These are phyloP conservation scores for Raffaelea deltoideospora DNA, from an alignment of 2,329 filamentous ascomycete species.

Conservation along the genomic window DNA sequence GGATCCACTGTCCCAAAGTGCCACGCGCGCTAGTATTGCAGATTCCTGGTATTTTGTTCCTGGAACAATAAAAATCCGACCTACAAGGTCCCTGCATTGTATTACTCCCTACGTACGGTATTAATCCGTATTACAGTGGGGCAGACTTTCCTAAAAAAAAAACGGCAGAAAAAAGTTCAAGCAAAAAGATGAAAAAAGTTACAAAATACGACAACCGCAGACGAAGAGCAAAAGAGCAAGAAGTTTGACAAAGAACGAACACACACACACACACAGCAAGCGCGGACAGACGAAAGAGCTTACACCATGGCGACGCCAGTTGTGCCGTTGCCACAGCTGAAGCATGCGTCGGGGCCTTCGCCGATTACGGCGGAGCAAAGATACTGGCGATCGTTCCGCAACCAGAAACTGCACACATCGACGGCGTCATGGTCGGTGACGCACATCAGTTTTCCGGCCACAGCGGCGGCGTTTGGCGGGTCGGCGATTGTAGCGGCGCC, in stretches of 20 bases:
- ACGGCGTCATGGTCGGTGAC: slow-evolving; percentile 82
- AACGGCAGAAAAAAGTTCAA: neutral
- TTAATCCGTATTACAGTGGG: too few species aligned
- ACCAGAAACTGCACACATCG: slow-evolving; percentile 76
- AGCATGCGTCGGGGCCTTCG: slow-evolving; percentile 68
- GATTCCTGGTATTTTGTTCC: too few species aligned
- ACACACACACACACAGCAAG: neutral
- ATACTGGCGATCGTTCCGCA: slow-evolving; percentile 94
- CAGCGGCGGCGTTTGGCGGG: slow-evolving; percentile 20
- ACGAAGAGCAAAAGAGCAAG: neutral
- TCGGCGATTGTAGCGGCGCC: slow-evolving; percentile 23
- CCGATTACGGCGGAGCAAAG: slow-evolving; percentile 81
- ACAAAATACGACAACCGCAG: neutral
- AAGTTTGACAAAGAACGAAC: neutral
- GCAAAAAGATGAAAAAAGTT: neutral
- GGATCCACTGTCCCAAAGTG: too few species aligned
- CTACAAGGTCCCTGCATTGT: too few species aligned
- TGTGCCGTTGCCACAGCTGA: slow-evolving; percentile 62
- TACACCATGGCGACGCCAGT: slow-evolving; percentile 93
- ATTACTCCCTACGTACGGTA: too few species aligned
- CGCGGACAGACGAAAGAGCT: too few species aligned
- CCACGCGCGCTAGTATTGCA: too few species aligned
- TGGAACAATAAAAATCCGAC: too few species aligned
- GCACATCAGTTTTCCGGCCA: slow-evolving; percentile 61
- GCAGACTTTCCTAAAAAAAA: too few species aligned